These are phyloP conservation scores for Chytridium lagenaria DNA, from an alignment of 371 early-diverging fungal species.

Conservation along the genomic window DNA sequence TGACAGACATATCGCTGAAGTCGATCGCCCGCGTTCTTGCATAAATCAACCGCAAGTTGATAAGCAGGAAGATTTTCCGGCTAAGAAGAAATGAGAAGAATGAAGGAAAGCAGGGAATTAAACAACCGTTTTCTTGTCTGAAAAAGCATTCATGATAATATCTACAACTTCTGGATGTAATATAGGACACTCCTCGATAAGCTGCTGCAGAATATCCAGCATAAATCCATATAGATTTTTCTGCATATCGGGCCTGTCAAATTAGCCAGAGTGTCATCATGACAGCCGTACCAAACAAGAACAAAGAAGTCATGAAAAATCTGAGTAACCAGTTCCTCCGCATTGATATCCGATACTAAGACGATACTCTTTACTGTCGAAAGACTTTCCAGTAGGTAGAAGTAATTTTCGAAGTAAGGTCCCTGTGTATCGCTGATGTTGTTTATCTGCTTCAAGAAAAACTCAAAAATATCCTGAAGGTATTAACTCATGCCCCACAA, in stretches of 20 bases:
- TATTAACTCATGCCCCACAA: not conserved
- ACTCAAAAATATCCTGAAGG: slow-evolving; percentile 72
- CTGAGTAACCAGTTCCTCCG: slow-evolving; percentile 69
- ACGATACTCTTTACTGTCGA: slow-evolving; percentile 83
- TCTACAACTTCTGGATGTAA: slow-evolving; percentile 82
- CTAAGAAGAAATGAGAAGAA: slow-evolving; percentile 42
- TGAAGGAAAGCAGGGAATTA: not conserved
- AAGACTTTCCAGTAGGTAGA: slow-evolving; percentile 86
- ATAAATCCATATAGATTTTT: slow-evolving; percentile 80
- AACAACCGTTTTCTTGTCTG: slow-evolving; percentile 60
- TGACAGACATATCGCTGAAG: slow-evolving; percentile 91
- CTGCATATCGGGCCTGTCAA: slow-evolving; percentile 66
- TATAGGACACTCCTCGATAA: slow-evolving; percentile 76
- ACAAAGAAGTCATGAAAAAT: slow-evolving; percentile 72
- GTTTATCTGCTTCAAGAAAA: slow-evolving; percentile 78
- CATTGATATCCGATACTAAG: slow-evolving; percentile 73
- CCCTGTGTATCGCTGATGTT: slow-evolving; percentile 62
- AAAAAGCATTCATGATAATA: slow-evolving; percentile 77
- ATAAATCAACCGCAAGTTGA: slow-evolving; percentile 82
- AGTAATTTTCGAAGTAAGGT: slow-evolving; percentile 72
- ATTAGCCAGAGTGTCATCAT: slow-evolving; percentile 1
- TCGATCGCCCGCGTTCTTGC: slow-evolving; percentile 72
- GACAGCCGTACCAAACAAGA: slow-evolving; percentile 54
- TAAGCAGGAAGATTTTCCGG: slow-evolving; percentile 73
- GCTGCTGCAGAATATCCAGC: slow-evolving; percentile 80